Evolutionary conservation across 2,329 filamentous ascomycete species (phyloP).

Genomic region (Chaetomium sp.): DNA sequence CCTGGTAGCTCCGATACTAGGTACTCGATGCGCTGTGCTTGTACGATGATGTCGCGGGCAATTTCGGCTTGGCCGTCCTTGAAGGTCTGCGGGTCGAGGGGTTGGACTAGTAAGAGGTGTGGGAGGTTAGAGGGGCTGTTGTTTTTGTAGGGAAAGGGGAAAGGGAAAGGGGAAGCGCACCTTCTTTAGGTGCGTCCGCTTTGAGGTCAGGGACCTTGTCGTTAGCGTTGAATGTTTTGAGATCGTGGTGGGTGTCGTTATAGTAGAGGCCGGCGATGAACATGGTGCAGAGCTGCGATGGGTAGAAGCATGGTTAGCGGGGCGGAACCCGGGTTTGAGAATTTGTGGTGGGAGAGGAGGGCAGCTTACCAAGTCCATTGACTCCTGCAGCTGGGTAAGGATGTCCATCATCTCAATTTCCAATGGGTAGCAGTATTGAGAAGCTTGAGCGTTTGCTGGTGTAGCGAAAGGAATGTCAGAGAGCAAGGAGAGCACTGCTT

Average conservation of each 20-base stretch:
- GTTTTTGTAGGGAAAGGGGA: neutral
- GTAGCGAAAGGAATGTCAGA: neutral
- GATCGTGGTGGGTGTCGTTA: conserved; percentile 62
- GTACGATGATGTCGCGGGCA: conserved; percentile 67
- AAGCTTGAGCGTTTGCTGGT: too few relatives aligned
- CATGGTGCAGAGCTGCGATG: conserved; percentile 55
- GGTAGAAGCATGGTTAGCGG: neutral
- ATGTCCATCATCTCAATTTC: conserved; percentile 57
- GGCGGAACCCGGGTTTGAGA: neutral
- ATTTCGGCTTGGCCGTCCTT: conserved; percentile 63
- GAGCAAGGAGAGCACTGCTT: neutral
- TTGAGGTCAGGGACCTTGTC: conserved; percentile 56
- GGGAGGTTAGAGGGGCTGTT: neutral
- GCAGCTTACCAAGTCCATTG: conserved; percentile 64
- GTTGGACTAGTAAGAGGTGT: conserved; percentile 43
- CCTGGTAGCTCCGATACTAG: conserved; percentile 71
- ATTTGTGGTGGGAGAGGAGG: neutral
- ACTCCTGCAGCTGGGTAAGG: conserved; percentile 78
- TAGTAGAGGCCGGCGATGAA: conserved; percentile 62
- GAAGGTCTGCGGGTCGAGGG: conserved; percentile 58
- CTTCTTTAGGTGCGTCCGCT: conserved; percentile 46
- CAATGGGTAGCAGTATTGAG: too few relatives aligned
- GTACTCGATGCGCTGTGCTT: conserved; percentile 77
- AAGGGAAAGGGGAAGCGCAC: conserved; percentile 26
- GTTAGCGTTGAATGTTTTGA: conserved; percentile 49